Percentiles rank a stretch among this genome's conserved stretches.
These are phyloP conservation scores for Trypanosomatidae sp. DNA, from an alignment of 208 protist genomes.

Conservation along the genomic window DNA sequence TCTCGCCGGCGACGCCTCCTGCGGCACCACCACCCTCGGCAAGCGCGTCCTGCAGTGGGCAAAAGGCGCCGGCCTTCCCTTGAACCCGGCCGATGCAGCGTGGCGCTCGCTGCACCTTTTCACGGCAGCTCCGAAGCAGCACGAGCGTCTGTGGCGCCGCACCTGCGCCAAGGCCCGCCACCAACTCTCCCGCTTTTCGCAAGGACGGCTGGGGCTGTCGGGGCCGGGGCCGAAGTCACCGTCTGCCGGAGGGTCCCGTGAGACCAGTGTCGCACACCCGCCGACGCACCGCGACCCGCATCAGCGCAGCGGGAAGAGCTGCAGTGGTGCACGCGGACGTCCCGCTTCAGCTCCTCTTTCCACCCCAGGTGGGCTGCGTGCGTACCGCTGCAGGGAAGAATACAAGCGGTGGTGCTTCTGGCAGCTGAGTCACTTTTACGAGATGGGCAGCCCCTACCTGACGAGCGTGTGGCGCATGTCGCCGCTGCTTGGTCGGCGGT, in stretches of 20 bases:
- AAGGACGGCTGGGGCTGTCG: too few relatives aligned
- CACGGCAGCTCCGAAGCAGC: slow-evolving; percentile 1
- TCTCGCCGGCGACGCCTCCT: slow-evolving; percentile 4
- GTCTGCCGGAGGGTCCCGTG: too few relatives aligned
- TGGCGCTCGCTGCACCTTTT: background rate
- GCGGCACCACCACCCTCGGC: slow-evolving; percentile 17
- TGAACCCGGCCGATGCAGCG: slow-evolving; percentile 1
- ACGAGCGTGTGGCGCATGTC: slow-evolving; percentile 32
- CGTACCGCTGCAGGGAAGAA: slow-evolving; percentile 25
- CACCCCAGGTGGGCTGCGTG: slow-evolving; percentile 15
- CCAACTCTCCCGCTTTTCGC: background rate
- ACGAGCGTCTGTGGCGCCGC: slow-evolving; percentile 23
- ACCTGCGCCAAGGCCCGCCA: slow-evolving; percentile 15
- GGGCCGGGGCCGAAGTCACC: too few relatives aligned
- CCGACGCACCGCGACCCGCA: too few relatives aligned
- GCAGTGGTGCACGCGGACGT: background rate
- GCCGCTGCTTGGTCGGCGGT: background rate
- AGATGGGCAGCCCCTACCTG: slow-evolving; percentile 32
- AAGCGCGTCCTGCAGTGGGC: slow-evolving; percentile 31
- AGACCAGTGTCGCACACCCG: too few relatives aligned
- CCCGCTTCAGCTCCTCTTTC: background rate
- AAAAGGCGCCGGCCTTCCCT: slow-evolving; percentile 13
- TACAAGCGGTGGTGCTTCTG: slow-evolving; percentile 38
- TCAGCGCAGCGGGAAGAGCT: too few relatives aligned
- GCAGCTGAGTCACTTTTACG: slow-evolving; percentile 44